These are phyloP conservation scores for Poteriospumella lacustris DNA, from an alignment of 108 stramenopile species.

Conservation along the genomic window DNA sequence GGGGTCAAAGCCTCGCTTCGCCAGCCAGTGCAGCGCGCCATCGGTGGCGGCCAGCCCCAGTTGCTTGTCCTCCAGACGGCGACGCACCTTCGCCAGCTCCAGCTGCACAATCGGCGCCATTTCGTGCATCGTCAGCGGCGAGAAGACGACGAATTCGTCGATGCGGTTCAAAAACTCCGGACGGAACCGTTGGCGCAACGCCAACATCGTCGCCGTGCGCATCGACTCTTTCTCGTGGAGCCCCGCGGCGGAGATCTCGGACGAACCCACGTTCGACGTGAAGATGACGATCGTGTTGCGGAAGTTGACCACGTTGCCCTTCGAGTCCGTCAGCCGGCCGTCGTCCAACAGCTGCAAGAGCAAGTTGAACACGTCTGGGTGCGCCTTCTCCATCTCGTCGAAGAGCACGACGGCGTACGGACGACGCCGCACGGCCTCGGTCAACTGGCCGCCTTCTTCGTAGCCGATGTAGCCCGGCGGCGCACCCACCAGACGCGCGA, in stretches of 20 bases:
- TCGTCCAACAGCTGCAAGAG: conserved; percentile 89
- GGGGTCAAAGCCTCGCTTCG: conserved; percentile 76
- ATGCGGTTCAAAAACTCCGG: conserved; percentile 98
- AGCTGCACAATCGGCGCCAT: conserved; percentile 64
- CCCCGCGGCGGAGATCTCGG: conserved; percentile 60
- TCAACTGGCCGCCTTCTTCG: conserved; percentile 85
- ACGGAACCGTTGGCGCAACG: conserved; percentile 70
- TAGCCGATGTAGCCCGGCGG: conserved; percentile 64
- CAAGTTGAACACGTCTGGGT: conserved; percentile 81
- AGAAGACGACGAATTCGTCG: conserved; percentile 94
- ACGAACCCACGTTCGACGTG: conserved; percentile 84
- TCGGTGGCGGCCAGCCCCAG: conserved; percentile 49
- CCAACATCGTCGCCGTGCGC: conserved; percentile 64
- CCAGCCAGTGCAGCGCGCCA: conserved; percentile 47
- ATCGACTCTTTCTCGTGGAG: conserved; percentile 38
- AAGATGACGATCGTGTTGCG: conserved; percentile 88
- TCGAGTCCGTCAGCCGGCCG: conserved; percentile 85
- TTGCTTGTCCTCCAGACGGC: conserved; percentile 45
- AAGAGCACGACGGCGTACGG: conserved; percentile 88
- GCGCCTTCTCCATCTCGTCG: conserved; percentile 97
- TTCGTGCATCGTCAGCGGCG: conserved; percentile 66
- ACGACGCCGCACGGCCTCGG: conserved; percentile 84
- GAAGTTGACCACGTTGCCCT: conserved; percentile 89
- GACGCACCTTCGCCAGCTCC: conserved; percentile 51
- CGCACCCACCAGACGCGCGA: conserved; percentile 70